Conservation (phyloP, 495 filamentous ascomycete species). For the Xylaria palmicola region DNA sequence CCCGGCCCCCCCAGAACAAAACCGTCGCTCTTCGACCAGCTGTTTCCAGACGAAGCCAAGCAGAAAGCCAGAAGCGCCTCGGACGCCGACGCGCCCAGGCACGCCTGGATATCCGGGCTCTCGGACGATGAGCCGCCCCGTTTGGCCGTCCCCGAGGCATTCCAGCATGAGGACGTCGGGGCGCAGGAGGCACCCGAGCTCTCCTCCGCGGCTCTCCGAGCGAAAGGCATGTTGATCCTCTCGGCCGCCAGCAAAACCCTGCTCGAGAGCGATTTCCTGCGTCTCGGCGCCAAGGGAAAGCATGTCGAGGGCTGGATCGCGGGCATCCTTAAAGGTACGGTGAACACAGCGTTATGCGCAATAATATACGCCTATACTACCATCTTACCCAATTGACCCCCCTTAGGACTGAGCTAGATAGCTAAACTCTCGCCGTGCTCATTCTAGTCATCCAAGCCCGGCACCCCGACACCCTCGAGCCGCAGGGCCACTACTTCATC, state of each 20-base stretch:
- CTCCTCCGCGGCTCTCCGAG: slow-evolving; percentile 23
- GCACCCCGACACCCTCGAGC: slow-evolving; percentile 52
- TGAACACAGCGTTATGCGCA: neutral
- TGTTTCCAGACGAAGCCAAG: slow-evolving; percentile 55
- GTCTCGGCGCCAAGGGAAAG: slow-evolving; percentile 55
- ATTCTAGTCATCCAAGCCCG: slow-evolving; percentile 51
- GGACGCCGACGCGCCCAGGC: neutral
- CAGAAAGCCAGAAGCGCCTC: neutral
- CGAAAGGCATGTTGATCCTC: slow-evolving; percentile 46
- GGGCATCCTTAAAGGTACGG: slow-evolving; percentile 44
- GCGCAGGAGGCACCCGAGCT: neutral
- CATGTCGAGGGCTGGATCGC: slow-evolving; percentile 65
- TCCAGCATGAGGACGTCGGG: neutral
- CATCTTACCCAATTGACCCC: no score
- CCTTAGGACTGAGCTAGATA: neutral
- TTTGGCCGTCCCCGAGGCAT: neutral
- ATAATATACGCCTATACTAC: no score
- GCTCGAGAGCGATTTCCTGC: slow-evolving; percentile 62
- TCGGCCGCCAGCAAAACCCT: slow-evolving; percentile 52
- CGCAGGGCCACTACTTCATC: slow-evolving; percentile 57
- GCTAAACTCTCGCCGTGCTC: neutral
- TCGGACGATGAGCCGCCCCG: slow-evolving; percentile 3
- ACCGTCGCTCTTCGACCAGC: slow-evolving; percentile 53
- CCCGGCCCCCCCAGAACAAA: neutral
- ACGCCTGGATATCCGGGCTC: slow-evolving; percentile 13